Evolutionary conservation across 2,329 filamentous ascomycete genomes (phyloP), one percentile per base, ranked within the genome.

Genomic region (Talaromyces sp.): DNA sequence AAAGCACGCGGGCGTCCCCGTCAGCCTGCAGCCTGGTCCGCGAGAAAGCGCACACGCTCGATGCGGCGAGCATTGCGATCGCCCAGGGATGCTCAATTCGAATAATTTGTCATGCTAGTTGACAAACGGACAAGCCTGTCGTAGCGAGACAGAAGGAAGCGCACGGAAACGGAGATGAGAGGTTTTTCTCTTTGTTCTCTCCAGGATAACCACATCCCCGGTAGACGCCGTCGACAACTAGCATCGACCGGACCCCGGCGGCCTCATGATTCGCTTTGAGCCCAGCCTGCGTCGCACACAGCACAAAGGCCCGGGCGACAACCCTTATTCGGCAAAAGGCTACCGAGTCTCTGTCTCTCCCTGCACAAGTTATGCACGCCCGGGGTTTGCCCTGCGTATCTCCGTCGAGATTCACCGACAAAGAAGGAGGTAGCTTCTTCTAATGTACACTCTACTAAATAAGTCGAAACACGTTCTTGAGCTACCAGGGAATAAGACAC

Each of bases 1-100:
- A 59, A 59, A 54, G 58, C 52, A 55, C 52, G 49, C 58, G 58
- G 58, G 22, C 9, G 33, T 53, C 25, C 25, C 49, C 27, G 49
- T 53, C 49, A 53, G 49, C 49, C 28, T 53, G 49, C 49, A 53
- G 49, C 17, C 39, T 17, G 44, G 33, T 22, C 36, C 13, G 36
- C 39, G 17, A 44, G 10, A 19, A 44, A 44, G 17, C 39, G 39
- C 19, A 19, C 27, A 9, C 32, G 28, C 25, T 30, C 27, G 52
- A 47, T 25, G 25, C 32, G 36, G 36, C 6, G 15, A 28, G 36
- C 36, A 19, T 19, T 39, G 53, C 13, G 13, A 36, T 36, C 33
- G 15, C 5, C 33, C 33, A 36, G 33, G 17, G 15, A 39, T n/a
- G 15, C 36, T n/a, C 44, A 47, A 47, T 25, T 42, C 54, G 32